Evolutionary conservation across 2,329 filamentous ascomycete species (phyloP), one percentile per base, ranked within the genome.

Genomic region (Emmonsia crescens): DNA sequence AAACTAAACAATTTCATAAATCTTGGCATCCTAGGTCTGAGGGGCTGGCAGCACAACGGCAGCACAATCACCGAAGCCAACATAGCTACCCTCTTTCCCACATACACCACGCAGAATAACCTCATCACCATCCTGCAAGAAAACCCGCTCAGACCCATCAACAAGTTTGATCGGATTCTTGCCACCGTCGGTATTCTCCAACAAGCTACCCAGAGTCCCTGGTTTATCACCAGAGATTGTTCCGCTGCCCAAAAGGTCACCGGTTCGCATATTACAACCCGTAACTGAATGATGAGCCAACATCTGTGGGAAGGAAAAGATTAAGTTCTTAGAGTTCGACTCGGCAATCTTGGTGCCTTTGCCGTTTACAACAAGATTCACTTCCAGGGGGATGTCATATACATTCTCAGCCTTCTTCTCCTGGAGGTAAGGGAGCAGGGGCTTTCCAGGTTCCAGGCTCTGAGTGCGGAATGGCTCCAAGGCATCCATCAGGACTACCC

Each of bases 261-360:
- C 89, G 0, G 85, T 82, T 55, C 84, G 82, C 79, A 94, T 80
- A 3, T 85, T 84, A 72, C 89, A 94, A 5, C 89, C 89, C 1
- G 86, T 88, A 55, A 89, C 81, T 1, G 86, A 85, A 71, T 93
- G 89, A 71, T 93, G 89, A 1, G 89, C 83, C 48, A 93, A 78
- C 88, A 92, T 91, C 72, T 93, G 89, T 4, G 87, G 83, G 75
- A 92, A 93, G 0, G 88, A 91, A 81, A 85, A 93, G n/a, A 93
- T 79, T 12, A 93, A 78, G 68, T 92, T 82, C 66, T 79, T 83
- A 10, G 85, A 82, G 62, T 80, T 87, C 63, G 80, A 87, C 64
- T 75, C 80, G 1, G 81, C 79, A 55, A 92, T 82, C 0, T 82
- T 83, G 0, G 83, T 85, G 57, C 77, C 36, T 16, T 59, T 76